Conservation (phyloP, 129 eudicot species). For the Kitagawia praeruptora region DNA sequence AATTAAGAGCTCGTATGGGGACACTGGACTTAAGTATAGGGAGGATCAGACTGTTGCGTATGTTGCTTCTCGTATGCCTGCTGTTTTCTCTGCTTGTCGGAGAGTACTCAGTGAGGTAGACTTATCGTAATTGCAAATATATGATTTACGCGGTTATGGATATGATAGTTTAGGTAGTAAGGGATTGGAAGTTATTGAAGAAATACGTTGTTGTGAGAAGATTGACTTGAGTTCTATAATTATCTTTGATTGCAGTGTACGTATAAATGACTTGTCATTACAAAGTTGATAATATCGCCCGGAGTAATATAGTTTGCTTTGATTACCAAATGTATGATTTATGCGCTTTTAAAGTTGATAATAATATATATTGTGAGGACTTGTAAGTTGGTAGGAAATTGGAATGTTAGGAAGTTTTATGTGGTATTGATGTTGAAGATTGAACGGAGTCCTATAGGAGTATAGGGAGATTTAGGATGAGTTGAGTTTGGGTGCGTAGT, state of each 20-base stretch:
- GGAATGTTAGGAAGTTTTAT: neutral
- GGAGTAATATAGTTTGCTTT: neutral
- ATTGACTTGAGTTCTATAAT: neutral
- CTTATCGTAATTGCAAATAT: neutral
- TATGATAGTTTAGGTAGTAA: neutral
- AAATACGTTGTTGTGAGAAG: neutral
- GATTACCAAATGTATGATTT: neutral
- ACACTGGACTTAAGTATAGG: conserved; percentile 61
- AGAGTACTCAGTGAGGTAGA: conserved; percentile 75
- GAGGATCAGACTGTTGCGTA: conserved; percentile 81
- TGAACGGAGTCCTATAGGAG: neutral
- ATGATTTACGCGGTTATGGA: neutral
- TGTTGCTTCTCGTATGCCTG: conserved; percentile 96
- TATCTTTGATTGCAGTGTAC: neutral
- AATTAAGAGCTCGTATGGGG: conserved; percentile 61
- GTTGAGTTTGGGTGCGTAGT: neutral
- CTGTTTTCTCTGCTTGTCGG: conserved; percentile 77
- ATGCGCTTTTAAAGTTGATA: neutral
- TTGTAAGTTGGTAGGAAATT: neutral
- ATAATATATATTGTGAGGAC: neutral
- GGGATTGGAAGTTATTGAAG: neutral
- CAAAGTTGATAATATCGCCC: neutral
- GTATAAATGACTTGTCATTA: neutral
- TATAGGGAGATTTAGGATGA: neutral
- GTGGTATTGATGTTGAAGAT: neutral